These are phyloP conservation scores for Bipolaris gigantea DNA, from an alignment of 2,329 filamentous ascomycete species.

Conservation along the genomic window DNA sequence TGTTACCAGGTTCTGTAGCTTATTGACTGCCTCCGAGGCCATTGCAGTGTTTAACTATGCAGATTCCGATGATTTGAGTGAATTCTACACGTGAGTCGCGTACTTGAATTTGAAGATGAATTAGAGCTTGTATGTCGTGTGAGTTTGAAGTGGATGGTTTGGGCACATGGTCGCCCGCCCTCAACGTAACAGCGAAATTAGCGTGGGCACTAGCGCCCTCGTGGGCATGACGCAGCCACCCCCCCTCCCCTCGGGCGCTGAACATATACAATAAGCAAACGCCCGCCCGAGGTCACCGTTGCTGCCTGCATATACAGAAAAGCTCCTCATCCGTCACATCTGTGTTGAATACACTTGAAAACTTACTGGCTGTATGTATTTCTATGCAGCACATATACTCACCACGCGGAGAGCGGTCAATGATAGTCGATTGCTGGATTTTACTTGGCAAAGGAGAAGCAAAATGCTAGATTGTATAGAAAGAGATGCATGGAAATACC, in stretches of 20 bases:
- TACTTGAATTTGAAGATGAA: slow-evolving; percentile 9
- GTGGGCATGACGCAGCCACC: slow-evolving; percentile 15
- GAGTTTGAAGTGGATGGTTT: slow-evolving; percentile 15
- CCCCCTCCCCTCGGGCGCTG: neutral
- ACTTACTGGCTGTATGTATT: neutral
- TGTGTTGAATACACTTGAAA: neutral
- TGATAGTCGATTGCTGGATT: neutral
- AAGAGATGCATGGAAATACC: neutral
- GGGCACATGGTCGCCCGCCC: slow-evolving; percentile 15
- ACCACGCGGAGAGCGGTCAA: neutral
- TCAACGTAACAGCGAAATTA: slow-evolving; percentile 17
- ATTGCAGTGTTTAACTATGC: slow-evolving; percentile 25
- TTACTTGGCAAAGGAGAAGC: neutral
- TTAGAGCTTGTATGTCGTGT: slow-evolving; percentile 10
- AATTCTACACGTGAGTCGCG: slow-evolving; percentile 22
- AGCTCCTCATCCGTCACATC: neutral
- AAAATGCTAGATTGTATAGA: neutral
- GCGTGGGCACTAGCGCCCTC: slow-evolving; percentile 17
- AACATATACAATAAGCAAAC: neutral
- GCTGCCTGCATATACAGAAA: neutral
- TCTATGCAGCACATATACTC: neutral
- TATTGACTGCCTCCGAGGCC: slow-evolving; percentile 62
- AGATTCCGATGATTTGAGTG: slow-evolving; percentile 7
- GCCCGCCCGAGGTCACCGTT: neutral
- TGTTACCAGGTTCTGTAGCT: slow-evolving; percentile 64